Evolutionary conservation across 2,329 filamentous ascomycete species (phyloP), one percentile per base, ranked within the genome.

Genomic region (Harringtonia lauricola): DNA sequence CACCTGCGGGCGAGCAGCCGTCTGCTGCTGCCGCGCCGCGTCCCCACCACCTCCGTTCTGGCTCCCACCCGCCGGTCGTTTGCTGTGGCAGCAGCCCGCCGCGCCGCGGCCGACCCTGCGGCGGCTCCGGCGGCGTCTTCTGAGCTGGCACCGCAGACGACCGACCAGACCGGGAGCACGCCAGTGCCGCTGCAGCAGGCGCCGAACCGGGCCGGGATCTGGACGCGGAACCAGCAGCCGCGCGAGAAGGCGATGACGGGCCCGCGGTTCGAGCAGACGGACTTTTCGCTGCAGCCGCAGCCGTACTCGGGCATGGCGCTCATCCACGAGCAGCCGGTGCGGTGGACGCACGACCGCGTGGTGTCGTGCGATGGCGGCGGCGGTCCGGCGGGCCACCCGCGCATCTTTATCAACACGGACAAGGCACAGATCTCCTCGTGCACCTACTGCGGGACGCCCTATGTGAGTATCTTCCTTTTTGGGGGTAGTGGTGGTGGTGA

Each of bases 321-420:
- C 62, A 89, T 96, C 58, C 92, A 98, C 74, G 82, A 89, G 71
- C 84, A 95, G 65, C 90, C 89, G 18, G 92, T 98, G 30, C 76
- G 79, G 63, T 98, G 92, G 90, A 86, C 82, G 47, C 82, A 95
- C 60, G 76, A 86, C 51, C 77, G 81, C 49, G 65, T 85, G 39
- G 90, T 94, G 41, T 80, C 81, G 36, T 98, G 92, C 61, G 89
- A 96, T 57, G 92, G 92, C 46, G 92, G 90, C 47, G 89, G 89
- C 53, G 92, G 90, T 37, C 83, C 89, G 28, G 70, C 86, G 44
- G 92, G 92, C 36, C 92, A 98, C 64, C 92, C 92, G 40, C 78
- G 79, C 58, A 83, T 98, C 66, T 98, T 88, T 64, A 98, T 98
- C 76, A 98, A 98, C 68, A 82, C 85, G 53, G 92, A 98, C 67